A percentile compares a stretch with the other conserved stretches of the same genome.
Conservation (phyloP, 495 filamentous ascomycete genomes). For the Penicillium fimorum region DNA sequence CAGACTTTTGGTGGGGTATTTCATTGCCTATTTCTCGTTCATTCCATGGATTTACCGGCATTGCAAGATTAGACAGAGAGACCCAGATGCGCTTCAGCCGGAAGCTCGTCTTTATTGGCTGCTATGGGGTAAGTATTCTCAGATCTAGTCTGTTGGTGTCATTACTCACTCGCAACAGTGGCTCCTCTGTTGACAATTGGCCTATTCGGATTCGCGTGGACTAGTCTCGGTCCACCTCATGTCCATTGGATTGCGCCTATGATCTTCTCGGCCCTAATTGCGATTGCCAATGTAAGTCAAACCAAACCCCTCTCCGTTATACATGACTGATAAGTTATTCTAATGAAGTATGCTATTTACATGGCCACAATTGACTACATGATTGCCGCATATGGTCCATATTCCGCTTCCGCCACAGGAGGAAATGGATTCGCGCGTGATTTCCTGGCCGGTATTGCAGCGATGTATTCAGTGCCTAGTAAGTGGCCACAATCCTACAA, state of each 20-base stretch:
- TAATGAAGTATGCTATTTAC: slow-evolving; percentile 57
- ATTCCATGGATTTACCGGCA: slow-evolving; percentile 63
- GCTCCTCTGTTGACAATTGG: slow-evolving; percentile 66
- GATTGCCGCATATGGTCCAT: slow-evolving; percentile 75
- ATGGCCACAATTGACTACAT: slow-evolving; percentile 87
- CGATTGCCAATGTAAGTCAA: slow-evolving; percentile 55
- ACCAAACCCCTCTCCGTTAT: not conserved
- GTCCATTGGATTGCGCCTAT: slow-evolving; percentile 64
- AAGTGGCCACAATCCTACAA: slow-evolving; percentile 4
- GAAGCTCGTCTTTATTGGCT: slow-evolving; percentile 58
- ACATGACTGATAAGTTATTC: not conserved
- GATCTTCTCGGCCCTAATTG: slow-evolving; percentile 59
- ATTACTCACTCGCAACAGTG: slow-evolving; percentile 27
- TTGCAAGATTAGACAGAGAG: slow-evolving; percentile 36
- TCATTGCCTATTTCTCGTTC: slow-evolving; percentile 63
- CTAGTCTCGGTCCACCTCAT: slow-evolving; percentile 57
- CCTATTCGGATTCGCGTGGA: slow-evolving; percentile 68
- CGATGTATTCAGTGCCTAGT: slow-evolving; percentile 48
- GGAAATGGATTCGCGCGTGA: slow-evolving; percentile 60
- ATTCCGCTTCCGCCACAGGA: slow-evolving; percentile 75
- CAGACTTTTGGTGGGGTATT: slow-evolving; percentile 61
- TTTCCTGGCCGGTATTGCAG: slow-evolving; percentile 47
- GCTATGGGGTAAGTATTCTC: slow-evolving; percentile 38
- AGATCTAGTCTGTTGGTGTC: not conserved
- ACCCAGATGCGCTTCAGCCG: slow-evolving; percentile 52